A percentile compares a stretch with the other conserved stretches of the same genome.
phyloP scores from a whole-genome alignment of 129 eudicot species.

The Saussurea involucrata region DNA sequence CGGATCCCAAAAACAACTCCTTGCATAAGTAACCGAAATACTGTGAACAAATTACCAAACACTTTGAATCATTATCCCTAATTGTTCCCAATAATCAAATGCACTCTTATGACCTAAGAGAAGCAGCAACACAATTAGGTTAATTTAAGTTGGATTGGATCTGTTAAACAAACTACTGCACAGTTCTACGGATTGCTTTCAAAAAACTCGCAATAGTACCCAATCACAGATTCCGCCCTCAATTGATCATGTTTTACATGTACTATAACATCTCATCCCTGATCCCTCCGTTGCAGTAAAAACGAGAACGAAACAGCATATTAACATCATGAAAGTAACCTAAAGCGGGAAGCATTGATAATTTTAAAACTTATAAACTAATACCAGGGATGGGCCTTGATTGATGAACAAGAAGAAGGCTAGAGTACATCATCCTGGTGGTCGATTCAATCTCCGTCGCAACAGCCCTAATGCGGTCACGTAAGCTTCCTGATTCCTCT shows the following conservation, averaged over 20 bases:
- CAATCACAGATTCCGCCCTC: background rate
- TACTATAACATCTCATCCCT: background rate
- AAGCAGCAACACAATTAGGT: background rate
- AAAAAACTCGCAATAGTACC: background rate
- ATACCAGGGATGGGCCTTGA: conserved; percentile 68
- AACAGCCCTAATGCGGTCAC: conserved; percentile 65
- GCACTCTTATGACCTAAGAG: background rate
- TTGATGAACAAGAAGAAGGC: conserved; percentile 78
- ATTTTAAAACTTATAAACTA: background rate
- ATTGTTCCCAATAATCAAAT: background rate
- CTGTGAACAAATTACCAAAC: background rate
- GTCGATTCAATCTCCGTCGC: conserved; percentile 63
- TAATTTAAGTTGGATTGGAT: background rate
- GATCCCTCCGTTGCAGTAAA: background rate
- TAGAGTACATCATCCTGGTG: conserved; percentile 58
- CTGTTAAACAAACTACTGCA: background rate
- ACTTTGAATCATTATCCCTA: background rate
- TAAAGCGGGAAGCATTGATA: background rate
- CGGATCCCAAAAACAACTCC: background rate
- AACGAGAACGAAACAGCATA: background rate
- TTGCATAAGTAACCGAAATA: background rate
- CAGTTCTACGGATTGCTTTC: background rate
- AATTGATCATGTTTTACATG: conserved; percentile 7
- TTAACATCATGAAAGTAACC: background rate
- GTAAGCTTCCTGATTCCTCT: conserved; percentile 55